These are phyloP conservation scores for Starmerella kuoi DNA, from an alignment of 805 yeast genomes.

Conservation along the genomic window DNA sequence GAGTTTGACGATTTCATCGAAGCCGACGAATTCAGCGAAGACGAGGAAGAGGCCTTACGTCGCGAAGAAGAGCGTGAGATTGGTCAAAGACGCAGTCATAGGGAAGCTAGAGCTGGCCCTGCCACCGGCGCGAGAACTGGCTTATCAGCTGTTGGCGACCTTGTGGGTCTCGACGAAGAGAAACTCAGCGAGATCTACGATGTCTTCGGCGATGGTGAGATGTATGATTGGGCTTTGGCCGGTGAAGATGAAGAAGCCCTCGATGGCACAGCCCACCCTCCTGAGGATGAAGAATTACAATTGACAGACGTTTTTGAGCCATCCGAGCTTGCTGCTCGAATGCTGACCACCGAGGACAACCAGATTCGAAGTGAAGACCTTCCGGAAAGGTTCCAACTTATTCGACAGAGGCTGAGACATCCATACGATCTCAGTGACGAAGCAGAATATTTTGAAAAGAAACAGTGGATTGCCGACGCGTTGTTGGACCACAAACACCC, in stretches of 20 bases:
- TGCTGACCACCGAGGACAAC: constrained; percentile 88
- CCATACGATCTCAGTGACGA: constrained; percentile 48
- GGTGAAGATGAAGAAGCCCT: constrained; percentile 51
- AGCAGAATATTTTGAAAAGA: constrained; percentile 59
- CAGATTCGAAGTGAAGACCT: constrained; percentile 71
- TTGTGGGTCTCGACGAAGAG: constrained; percentile 63
- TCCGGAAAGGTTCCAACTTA: constrained; percentile 82
- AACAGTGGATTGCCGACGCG: constrained; percentile 65
- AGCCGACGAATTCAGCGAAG: constrained; percentile 68
- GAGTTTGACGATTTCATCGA: constrained; percentile 96
- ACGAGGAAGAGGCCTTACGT: constrained; percentile 62
- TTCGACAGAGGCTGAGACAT: constrained; percentile 53
- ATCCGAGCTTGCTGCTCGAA: constrained; percentile 76
- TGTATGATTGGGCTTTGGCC: constrained; percentile 95
- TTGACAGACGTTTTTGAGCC: constrained; percentile 89
- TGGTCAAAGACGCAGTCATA: constrained; percentile 11
- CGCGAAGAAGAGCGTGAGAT: constrained; percentile 41
- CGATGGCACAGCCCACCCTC: constrained; percentile 19
- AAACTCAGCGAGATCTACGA: constrained; percentile 86
- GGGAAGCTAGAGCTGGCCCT: background rate
- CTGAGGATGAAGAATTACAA: constrained; percentile 36
- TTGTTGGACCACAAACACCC: constrained; percentile 45
- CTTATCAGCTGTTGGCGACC: constrained; percentile 20
- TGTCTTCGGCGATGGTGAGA: constrained; percentile 93
- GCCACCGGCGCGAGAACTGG: constrained; percentile 8